Evolutionary conservation across 2,329 filamentous ascomycete genomes (phyloP).

Genomic region (Penicillium psychrosexuale): DNA sequence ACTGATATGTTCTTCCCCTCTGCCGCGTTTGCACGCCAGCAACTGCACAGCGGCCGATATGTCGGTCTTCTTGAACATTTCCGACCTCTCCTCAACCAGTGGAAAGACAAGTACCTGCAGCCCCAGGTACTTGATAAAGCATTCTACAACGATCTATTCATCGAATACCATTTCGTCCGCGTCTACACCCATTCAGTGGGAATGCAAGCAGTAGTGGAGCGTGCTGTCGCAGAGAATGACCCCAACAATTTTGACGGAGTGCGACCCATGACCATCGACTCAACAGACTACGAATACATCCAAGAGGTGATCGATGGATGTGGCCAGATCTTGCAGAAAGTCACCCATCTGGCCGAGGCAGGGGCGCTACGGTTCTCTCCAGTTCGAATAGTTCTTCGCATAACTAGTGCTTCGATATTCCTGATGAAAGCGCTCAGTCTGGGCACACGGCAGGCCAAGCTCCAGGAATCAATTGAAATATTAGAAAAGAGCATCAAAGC

Average conservation of each 20-base stretch:
- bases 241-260: slow-evolving; percentile 35
- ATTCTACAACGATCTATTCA: slow-evolving; percentile 51
- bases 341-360: slow-evolving; percentile 48
- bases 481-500: slow-evolving; percentile 50
- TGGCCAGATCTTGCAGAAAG: slow-evolving; percentile 51
- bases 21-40: slow-evolving; percentile 34
- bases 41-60: slow-evolving; percentile 48
- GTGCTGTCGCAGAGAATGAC: slow-evolving; percentile 43
- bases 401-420: slow-evolving; percentile 56
- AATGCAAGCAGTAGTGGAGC: slow-evolving; percentile 57
- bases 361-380: slow-evolving; percentile 51
- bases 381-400: slow-evolving; percentile 53
- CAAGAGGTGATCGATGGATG: slow-evolving; percentile 56
- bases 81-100: slow-evolving; percentile 37
- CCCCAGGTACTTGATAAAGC: slow-evolving; percentile 30
- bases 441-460: slow-evolving; percentile 49
- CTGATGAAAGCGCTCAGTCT: slow-evolving; percentile 52
- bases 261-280: slow-evolving; percentile 45
- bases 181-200: slow-evolving; percentile 48
- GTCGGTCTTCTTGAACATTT: slow-evolving; percentile 48
- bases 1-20: slow-evolving; percentile 54
- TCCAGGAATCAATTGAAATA: slow-evolving; percentile 49
- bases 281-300: slow-evolving; percentile 54
- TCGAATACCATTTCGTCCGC: slow-evolving; percentile 51
- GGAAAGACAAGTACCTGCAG: slow-evolving; percentile 38